Percentiles rank a stretch among this genome's conserved stretches.
Evolutionary conservation across 192 early-diverging fungal genomes (phyloP).

Genomic region (Podila clonocystis): DNA sequence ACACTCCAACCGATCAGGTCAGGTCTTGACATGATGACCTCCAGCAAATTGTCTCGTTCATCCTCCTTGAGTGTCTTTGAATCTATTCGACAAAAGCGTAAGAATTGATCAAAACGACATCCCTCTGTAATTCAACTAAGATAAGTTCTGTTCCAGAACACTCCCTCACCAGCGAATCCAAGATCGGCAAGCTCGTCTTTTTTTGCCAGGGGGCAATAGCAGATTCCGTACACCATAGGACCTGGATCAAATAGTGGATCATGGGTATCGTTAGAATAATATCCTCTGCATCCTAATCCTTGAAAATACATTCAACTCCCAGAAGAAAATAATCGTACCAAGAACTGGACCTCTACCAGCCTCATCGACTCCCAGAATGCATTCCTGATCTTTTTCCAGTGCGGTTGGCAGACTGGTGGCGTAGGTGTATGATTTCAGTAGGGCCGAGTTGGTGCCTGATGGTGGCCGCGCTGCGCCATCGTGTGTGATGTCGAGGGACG

Average conservation of each 20-base stretch:
- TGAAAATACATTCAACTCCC: background rate
- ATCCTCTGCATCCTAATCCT: background rate
- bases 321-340: conserved; percentile 47
- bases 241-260: conserved; percentile 58
- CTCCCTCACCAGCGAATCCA: conserved; percentile 81
- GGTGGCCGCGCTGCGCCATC: conserved; percentile 13
- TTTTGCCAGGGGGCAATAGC: conserved; percentile 75
- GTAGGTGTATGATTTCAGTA: conserved; percentile 57
- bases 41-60: conserved; percentile 77
- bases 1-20: conserved; percentile 89
- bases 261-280: conserved; percentile 20
- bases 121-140: background rate
- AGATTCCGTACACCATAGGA: conserved; percentile 97
- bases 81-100: conserved; percentile 60
- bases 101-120: background rate
- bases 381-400: conserved; percentile 56
- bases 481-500: background rate
- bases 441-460: conserved; percentile 27
- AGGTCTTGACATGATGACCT: conserved; percentile 59
- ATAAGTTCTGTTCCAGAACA: too few relatives aligned
- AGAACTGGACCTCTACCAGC: conserved; percentile 97
- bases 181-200: conserved; percentile 72
- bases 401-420: conserved; percentile 30
- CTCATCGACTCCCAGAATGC: conserved; percentile 94
- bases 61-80: conserved; percentile 92